These are phyloP conservation scores for Collybia mongolica DNA, from an alignment of 768 basidiomycete species.

Conservation along the genomic window DNA sequence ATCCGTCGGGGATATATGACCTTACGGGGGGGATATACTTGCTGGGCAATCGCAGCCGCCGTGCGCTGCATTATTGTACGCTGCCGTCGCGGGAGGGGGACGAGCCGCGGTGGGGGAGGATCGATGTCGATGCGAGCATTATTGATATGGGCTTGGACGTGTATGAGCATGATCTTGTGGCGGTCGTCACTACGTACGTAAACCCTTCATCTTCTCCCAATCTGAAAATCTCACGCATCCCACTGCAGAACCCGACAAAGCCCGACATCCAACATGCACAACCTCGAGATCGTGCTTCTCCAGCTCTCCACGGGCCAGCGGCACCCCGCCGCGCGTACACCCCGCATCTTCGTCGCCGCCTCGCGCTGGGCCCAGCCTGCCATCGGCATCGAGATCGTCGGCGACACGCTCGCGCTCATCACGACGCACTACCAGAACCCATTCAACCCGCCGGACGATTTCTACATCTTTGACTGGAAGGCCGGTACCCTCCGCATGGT, in stretches of 20 bases:
- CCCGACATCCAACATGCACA: background rate
- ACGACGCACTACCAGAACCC: constrained; percentile 22
- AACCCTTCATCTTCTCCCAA: background rate
- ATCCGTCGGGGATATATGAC: constrained; percentile 37
- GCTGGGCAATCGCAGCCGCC: constrained; percentile 27
- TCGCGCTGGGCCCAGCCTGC: constrained; percentile 23
- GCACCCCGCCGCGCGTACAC: constrained; percentile 31
- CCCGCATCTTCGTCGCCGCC: constrained; percentile 26
- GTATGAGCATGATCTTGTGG: constrained; percentile 44
- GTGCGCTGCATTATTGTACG: constrained; percentile 27
- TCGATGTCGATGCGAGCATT: constrained; percentile 26
- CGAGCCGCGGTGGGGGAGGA: constrained; percentile 23
- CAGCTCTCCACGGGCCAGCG: constrained; percentile 34
- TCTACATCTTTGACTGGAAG: constrained; percentile 46
- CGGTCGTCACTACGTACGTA: constrained; percentile 38
- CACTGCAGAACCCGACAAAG: background rate
- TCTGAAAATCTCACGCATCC: background rate
- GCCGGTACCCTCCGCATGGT: constrained; percentile 35
- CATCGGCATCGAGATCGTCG: constrained; percentile 45
- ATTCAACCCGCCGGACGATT: constrained; percentile 18
- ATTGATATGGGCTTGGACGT: constrained; percentile 43
- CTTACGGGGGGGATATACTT: constrained; percentile 40
- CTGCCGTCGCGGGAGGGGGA: constrained; percentile 29
- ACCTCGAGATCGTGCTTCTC: constrained; percentile 20
- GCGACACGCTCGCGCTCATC: constrained; percentile 39